Base-by-base conservation (phyloP, 345 rosid species). In the Eutrema yunnanense region DNA sequence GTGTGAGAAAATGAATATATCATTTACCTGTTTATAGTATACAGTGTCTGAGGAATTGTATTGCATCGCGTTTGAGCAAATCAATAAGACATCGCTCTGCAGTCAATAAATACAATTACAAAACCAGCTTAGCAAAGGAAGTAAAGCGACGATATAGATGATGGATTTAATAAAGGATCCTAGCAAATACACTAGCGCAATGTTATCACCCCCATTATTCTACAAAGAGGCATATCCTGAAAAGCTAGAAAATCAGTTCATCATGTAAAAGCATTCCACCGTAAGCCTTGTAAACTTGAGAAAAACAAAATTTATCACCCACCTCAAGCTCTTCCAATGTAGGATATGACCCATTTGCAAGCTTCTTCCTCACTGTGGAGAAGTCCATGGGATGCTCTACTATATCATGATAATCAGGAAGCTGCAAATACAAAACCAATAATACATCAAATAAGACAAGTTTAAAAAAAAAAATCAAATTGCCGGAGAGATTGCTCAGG, bases 321-420 rank as follows among this genome's bases (percentile, higher is more conserved):
- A 86, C 97, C 97, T 88, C 96, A 58, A 91, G 81, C 72, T 88
- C 85, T 53, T 88, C 90, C 79, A 91, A 61, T 10, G 80, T 79
- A 64, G 78, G 40, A 79, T 91, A 91, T 36, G 86, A 81, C 67
- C 91, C 97, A 82, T 77, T 86, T 37, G 80, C 82, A 67, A 91
- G 85, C 83, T 91, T 88, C 84, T 82, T 87, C 84, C 97, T 84
- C 53, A 88, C 86, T 0, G 97, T 91, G 54, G 89, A 64, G 36
- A 91, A 91, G 74, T 91, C 97, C 97, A 91, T 91, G 10, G 97
- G 97, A 76, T 84, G 76, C 82, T 87, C 88, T 68, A 88, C 82
- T 50, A 88, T 82, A 49, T 91, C 92, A 37, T 83, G 91, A 65
- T 91, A 91, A 78, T 91, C 96, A 30, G 97, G 97, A 73, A 91